A percentile compares a stretch with the other conserved stretches of the same genome.
phyloP scores from a whole-genome alignment of 1,284 basidiomycete species.

The Marasmius oreades region DNA sequence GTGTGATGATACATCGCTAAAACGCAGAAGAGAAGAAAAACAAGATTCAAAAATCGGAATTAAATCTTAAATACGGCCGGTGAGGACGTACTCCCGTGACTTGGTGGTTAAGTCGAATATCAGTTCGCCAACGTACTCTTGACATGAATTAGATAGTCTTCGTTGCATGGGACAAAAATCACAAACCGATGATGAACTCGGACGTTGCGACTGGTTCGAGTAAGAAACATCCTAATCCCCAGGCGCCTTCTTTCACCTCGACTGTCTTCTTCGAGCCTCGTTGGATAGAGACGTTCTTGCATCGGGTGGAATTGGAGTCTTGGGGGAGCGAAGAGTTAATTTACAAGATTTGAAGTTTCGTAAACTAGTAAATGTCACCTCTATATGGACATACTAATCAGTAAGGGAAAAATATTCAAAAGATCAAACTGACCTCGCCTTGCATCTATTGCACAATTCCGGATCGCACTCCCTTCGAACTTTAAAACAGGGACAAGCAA shows the following conservation, averaged over 20 bases:
- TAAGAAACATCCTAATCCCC: slow-evolving; percentile 44
- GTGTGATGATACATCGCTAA: slow-evolving; percentile 33
- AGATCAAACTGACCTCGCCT: slow-evolving; percentile 27
- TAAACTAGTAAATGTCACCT: too few relatives aligned
- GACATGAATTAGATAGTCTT: slow-evolving; percentile 5
- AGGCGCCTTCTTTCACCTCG: slow-evolving; percentile 31
- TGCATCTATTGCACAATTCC: slow-evolving; percentile 28
- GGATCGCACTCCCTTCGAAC: slow-evolving; percentile 40
- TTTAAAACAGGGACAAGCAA: slow-evolving; percentile 33
- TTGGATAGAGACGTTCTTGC: slow-evolving; percentile 21
- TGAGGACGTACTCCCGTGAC: slow-evolving; percentile 39
- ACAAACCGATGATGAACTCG: slow-evolving; percentile 37
- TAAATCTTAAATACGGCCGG: too few relatives aligned
- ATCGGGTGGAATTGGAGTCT: slow-evolving; percentile 10
- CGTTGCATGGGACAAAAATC: background rate
- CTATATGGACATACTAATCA: background rate
- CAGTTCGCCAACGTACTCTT: slow-evolving; percentile 45
- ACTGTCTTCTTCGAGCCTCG: slow-evolving; percentile 20
- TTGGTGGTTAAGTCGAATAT: slow-evolving; percentile 26
- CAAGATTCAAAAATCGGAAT: too few relatives aligned
- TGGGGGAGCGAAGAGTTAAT: background rate
- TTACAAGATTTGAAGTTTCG: too few relatives aligned
- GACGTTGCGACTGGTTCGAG: slow-evolving; percentile 23
- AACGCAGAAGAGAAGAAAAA: too few relatives aligned
- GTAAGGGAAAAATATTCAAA: background rate